Percentiles rank a stretch among this genome's conserved stretches.
phyloP scores from a whole-genome alignment of 1,284 basidiomycete species.

The Microbotryum intermedium region DNA sequence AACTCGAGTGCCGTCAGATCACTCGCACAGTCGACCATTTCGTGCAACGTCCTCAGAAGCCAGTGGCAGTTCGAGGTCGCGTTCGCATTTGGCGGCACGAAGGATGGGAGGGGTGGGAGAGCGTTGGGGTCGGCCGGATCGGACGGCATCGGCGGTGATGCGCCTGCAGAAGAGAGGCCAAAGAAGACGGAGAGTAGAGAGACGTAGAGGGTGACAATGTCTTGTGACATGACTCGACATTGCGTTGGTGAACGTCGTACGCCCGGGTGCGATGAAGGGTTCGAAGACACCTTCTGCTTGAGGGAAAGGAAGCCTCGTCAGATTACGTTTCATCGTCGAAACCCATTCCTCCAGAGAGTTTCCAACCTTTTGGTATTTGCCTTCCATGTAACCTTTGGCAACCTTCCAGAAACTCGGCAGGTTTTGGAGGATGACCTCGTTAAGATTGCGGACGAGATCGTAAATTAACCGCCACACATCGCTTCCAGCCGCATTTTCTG shows the following conservation, averaged over 20 bases:
- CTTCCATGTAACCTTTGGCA: slow-evolving; percentile 80
- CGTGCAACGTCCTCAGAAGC: slow-evolving; percentile 66
- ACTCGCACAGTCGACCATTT: slow-evolving; percentile 74
- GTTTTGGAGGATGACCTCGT: slow-evolving; percentile 47
- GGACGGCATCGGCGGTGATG: slow-evolving; percentile 46
- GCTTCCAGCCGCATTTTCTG: slow-evolving; percentile 56
- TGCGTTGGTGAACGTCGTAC: slow-evolving; percentile 61
- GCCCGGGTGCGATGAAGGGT: slow-evolving; percentile 21
- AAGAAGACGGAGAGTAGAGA: slow-evolving; percentile 83
- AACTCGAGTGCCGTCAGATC: slow-evolving; percentile 78
- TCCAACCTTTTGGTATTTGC: slow-evolving; percentile 72
- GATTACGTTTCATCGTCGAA: no score
- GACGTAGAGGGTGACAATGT: slow-evolving; percentile 81
- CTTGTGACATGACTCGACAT: slow-evolving; percentile 80
- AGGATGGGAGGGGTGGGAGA: slow-evolving; percentile 44
- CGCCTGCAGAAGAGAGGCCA: slow-evolving; percentile 59
- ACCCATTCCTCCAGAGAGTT: no score
- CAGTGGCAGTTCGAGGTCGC: slow-evolving; percentile 76
- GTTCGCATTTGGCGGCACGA: slow-evolving; percentile 67
- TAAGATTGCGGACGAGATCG: slow-evolving; percentile 49
- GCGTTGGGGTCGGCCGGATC: slow-evolving; percentile 31
- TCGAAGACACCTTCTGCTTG: slow-evolving; percentile 38
- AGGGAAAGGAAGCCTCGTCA: background rate
- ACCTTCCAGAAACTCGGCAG: slow-evolving; percentile 93
- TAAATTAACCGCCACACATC: slow-evolving; percentile 74